Evolutionary conservation across 2,329 filamentous ascomycete genomes (phyloP), one percentile per base, ranked within the genome.

Genomic region (Endothia cerciana): DNA sequence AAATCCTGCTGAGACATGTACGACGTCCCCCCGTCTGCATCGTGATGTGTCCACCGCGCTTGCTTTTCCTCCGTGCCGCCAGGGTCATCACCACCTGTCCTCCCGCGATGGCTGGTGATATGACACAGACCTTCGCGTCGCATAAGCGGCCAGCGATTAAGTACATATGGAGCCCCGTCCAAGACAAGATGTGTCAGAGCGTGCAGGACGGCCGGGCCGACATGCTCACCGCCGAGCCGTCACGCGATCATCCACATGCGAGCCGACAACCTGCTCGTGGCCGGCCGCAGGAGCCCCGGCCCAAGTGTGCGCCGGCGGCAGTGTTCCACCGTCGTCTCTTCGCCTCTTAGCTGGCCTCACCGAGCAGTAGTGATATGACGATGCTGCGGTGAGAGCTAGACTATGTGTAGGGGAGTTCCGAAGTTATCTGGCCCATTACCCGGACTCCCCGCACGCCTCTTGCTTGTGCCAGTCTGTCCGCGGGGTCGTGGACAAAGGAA

Each of bases 1-100:
- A 59, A 43, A 41, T 59, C 45, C 15, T 59, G 38, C 56, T 45
- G 38, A 59, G 56, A 59, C 56, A 59, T 59, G 38, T 41, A 45
- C 22, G 25, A 59, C 56, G 5, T n/a, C 40, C n/a, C 55, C n/a
- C 55, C 30, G 19, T 41, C 33, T 19, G 8, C 38, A 15, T 28
- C 4, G n/a, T 17, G 13, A 55, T 25, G 33, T 41, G 55, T 41
- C 36, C 38, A 41, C 56, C 40, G 28, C 5, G n/a, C 8, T 45
- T 33, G n/a, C 33, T 41, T 43, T 41, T 33, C 38, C 33, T 57
- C 17, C 56, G 22, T 41, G 25, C 38, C 56, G 13, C 56, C 22
- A 45, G 4, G 7, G 22, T 38, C n/a, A 30, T 13, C 10, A 41
- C 11, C 7, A 11, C 38, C 15, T 58, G 19, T 58, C 30, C 51